phyloP scores from a whole-genome alignment of 2,329 filamentous ascomycete species.

The Trichoderma koningii region DNA sequence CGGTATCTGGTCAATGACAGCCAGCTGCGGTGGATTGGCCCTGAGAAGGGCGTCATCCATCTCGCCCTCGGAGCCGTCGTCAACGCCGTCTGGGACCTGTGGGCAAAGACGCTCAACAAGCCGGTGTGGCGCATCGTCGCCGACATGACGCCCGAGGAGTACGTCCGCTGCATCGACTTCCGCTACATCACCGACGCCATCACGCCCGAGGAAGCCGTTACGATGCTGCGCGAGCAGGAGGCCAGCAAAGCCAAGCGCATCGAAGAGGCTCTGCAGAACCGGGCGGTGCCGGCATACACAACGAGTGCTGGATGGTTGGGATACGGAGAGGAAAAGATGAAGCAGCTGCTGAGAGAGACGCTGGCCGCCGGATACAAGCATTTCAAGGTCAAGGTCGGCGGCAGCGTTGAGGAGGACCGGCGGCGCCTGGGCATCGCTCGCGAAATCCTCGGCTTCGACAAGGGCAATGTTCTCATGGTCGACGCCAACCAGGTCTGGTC shows the following conservation, averaged over 20 bases:
- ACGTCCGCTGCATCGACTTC: slow-evolving; percentile 89
- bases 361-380: slow-evolving; percentile 75
- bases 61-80: slow-evolving; percentile 86
- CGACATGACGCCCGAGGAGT: slow-evolving; percentile 86
- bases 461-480: slow-evolving; percentile 84
- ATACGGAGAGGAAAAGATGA: slow-evolving; percentile 87
- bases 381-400: slow-evolving; percentile 91
- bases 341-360: slow-evolving; percentile 70
- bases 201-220: slow-evolving; percentile 79
- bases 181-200: slow-evolving; percentile 93
- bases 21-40: slow-evolving; percentile 90
- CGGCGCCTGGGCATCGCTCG: slow-evolving; percentile 72
- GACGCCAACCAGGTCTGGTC: slow-evolving; percentile 94
- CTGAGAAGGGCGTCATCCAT: slow-evolving; percentile 92
- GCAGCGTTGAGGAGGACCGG: slow-evolving; percentile 69
- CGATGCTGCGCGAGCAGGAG: slow-evolving; percentile 67
- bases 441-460: slow-evolving; percentile 78
- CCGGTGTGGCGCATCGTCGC: slow-evolving; percentile 89
- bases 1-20: slow-evolving; percentile 87
- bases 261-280: slow-evolving; percentile 69
- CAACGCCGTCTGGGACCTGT: slow-evolving; percentile 94
- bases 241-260: slow-evolving; percentile 70
- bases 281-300: slow-evolving; percentile 86
- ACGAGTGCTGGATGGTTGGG: slow-evolving; percentile 91
- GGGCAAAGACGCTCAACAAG: slow-evolving; percentile 83